Evolutionary conservation across 1,284 basidiomycete species (phyloP), one percentile per base, ranked within the genome.

Genomic region (Violaceomyces palustris): DNA sequence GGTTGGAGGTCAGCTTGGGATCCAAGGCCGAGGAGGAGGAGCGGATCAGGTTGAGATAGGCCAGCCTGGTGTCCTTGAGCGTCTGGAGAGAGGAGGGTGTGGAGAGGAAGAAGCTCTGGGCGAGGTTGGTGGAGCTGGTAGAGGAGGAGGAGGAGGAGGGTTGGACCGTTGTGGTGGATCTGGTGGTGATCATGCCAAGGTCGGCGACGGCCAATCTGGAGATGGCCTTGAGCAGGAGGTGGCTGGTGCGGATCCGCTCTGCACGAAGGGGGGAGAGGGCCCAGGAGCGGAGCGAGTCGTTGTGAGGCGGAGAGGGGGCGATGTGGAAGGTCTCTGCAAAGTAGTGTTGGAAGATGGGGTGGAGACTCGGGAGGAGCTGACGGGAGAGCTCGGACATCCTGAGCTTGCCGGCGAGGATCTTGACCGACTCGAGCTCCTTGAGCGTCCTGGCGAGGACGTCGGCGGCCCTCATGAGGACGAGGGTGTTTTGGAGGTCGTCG

Each of bases 341-440:
- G 47, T 64, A 57, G 12, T 61, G 61, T 27, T 61, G 50, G 30
- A 69, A 61, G 43, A 64, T 65, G 15, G 67, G 61, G 27, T 64
- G 63, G 5, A 73, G 55, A 4, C 45, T 49, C 4, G 69, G 69
- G 15, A 73, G 56, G 10, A 72, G 54, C 31, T 52, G 35, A 9
- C 48, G 42, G n/a, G 66, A 64, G 30, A 73, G 58, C 34, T 70
- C 66, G 22, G 69, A 55, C 69, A 73, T 72, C 22, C 67, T 58
- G 42, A 73, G 55, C 46, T 66, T 69, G 27, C 70, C 69, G 9
- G 69, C 64, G 9, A 72, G 48, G 6, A 73, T 49, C 21, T 60
- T 62, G 18, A 70, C 66, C 10, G 58, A 54, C 17, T 50, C 59
- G 30, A 73, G 61, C 41, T 70, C 67, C 51, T 72, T 73, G 28